Evolutionary conservation across 768 basidiomycete species (phyloP).

Genomic region (Termitomyces sp.): DNA sequence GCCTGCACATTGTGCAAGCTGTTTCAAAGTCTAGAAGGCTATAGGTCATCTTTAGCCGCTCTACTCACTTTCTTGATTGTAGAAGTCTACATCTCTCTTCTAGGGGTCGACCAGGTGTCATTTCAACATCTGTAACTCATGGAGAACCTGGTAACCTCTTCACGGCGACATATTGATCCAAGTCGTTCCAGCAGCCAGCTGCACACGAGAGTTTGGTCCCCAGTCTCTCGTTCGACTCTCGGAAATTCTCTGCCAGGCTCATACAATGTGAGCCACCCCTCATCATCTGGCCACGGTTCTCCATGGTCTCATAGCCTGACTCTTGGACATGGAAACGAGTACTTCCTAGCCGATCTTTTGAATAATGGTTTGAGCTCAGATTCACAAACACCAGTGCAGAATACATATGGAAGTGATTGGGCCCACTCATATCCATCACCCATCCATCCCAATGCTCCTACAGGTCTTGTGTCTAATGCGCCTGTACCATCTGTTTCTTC

Average conservation of each 20-base stretch:
- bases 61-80: neutral
- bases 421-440: slow-evolving; percentile 53
- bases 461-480: slow-evolving; percentile 55
- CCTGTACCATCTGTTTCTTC: slow-evolving; percentile 36
- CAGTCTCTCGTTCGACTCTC: slow-evolving; percentile 27
- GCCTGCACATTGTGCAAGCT: slow-evolving; percentile 12
- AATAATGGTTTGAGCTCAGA: slow-evolving; percentile 11
- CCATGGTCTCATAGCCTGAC: slow-evolving; percentile 30
- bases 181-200: slow-evolving; percentile 20
- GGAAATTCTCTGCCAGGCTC: slow-evolving; percentile 25
- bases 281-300: slow-evolving; percentile 26
- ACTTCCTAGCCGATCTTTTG: slow-evolving; percentile 11
- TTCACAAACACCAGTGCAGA: slow-evolving; percentile 10
- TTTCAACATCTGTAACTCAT: slow-evolving; percentile 7
- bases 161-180: slow-evolving; percentile 20
- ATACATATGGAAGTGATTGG: slow-evolving; percentile 40
- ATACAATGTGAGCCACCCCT: slow-evolving; percentile 23
- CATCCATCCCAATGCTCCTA: slow-evolving; percentile 54
- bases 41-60: neutral
- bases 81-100: neutral
- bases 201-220: slow-evolving; percentile 16
- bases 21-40: neutral
- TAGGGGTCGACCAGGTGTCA: neutral
- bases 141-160: slow-evolving; percentile 23
- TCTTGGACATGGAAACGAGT: slow-evolving; percentile 13